A percentile compares a stretch with the other conserved stretches of the same genome.
These are phyloP conservation scores for Helminthosporium solani DNA, from an alignment of 2,329 filamentous ascomycete genomes.

Conservation along the genomic window DNA sequence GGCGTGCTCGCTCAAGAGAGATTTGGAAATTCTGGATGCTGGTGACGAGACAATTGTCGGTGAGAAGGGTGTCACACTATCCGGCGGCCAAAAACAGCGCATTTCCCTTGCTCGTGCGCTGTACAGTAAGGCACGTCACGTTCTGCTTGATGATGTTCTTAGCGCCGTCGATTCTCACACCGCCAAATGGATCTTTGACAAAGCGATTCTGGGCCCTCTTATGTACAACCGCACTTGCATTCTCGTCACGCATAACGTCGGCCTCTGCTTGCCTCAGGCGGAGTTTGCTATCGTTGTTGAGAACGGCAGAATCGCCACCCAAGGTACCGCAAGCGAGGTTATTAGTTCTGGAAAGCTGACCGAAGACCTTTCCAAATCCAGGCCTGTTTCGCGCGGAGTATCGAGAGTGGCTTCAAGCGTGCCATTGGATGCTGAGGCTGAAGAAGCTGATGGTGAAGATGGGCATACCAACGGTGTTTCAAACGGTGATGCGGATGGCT, in stretches of 20 bases:
- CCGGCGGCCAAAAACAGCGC: constrained; percentile 94
- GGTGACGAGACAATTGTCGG: constrained; percentile 93
- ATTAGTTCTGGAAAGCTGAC: constrained; percentile 86
- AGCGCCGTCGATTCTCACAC: constrained; percentile 98
- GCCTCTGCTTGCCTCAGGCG: constrained; percentile 79
- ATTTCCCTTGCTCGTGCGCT: constrained; percentile 95
- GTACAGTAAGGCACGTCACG: constrained; percentile 90
- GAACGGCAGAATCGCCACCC: constrained; percentile 75
- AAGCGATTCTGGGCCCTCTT: constrained; percentile 84
- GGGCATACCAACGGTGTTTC: constrained; percentile 52
- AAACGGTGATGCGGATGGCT: constrained; percentile 53
- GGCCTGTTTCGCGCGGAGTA: constrained; percentile 65
- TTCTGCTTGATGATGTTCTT: constrained; percentile 91
- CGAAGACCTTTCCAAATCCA: constrained; percentile 78
- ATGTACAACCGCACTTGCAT: constrained; percentile 91
- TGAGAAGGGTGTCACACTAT: constrained; percentile 95
- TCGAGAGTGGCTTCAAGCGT: constrained; percentile 77
- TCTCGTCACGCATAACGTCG: constrained; percentile 90
- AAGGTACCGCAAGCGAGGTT: constrained; percentile 76
- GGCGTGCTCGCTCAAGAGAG: constrained; percentile 86
- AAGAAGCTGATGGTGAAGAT: constrained; percentile 41
- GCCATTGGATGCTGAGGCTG: constrained; percentile 71
- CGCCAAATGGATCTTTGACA: constrained; percentile 95
- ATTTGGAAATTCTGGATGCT: constrained; percentile 86
- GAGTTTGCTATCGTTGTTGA: constrained; percentile 82